Evolutionary conservation across 805 yeast species (phyloP).

Genomic region (Candida sphagnicola): DNA sequence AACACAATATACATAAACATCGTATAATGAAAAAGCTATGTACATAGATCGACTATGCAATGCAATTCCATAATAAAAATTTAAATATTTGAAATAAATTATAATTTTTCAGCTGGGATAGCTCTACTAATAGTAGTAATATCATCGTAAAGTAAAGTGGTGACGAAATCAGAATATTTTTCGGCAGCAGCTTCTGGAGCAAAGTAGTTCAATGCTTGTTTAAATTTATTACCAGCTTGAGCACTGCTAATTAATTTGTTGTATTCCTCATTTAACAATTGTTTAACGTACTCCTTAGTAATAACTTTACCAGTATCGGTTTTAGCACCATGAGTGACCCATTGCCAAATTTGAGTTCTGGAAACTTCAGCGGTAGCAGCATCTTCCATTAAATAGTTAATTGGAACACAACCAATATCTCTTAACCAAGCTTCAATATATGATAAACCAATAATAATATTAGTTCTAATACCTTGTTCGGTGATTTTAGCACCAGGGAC

Average conservation of each 20-base stretch:
- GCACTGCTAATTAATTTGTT: slow-evolving; percentile 45
- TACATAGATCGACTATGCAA: slow-evolving; percentile 1
- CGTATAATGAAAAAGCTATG: not conserved
- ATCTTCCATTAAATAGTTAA: slow-evolving; percentile 82
- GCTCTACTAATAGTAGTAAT: slow-evolving; percentile 53
- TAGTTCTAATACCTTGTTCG: slow-evolving; percentile 64
- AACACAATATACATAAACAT: not conserved
- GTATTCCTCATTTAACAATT: slow-evolving; percentile 60
- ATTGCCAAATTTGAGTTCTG: slow-evolving; percentile 76
- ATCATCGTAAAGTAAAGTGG: slow-evolving; percentile 73
- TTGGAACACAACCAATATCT: slow-evolving; percentile 82
- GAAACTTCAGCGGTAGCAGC: slow-evolving; percentile 90
- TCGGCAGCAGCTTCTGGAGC: slow-evolving; percentile 70
- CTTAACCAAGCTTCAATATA: slow-evolving; percentile 86
- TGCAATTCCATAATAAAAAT: not conserved
- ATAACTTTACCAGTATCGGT: slow-evolving; percentile 56
- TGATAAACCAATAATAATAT: slow-evolving; percentile 70
- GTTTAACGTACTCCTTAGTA: slow-evolving; percentile 55
- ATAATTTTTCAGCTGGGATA: slow-evolving; percentile 37
- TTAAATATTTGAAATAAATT: slow-evolving; percentile 6
- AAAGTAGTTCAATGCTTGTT: slow-evolving; percentile 65
- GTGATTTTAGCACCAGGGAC: slow-evolving; percentile 64
- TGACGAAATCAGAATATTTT: slow-evolving; percentile 72
- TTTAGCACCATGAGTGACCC: slow-evolving; percentile 70
- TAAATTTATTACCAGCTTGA: slow-evolving; percentile 61